Conservation (phyloP, 768 basidiomycete genomes). For the Strobilomyces echinocephalus region DNA sequence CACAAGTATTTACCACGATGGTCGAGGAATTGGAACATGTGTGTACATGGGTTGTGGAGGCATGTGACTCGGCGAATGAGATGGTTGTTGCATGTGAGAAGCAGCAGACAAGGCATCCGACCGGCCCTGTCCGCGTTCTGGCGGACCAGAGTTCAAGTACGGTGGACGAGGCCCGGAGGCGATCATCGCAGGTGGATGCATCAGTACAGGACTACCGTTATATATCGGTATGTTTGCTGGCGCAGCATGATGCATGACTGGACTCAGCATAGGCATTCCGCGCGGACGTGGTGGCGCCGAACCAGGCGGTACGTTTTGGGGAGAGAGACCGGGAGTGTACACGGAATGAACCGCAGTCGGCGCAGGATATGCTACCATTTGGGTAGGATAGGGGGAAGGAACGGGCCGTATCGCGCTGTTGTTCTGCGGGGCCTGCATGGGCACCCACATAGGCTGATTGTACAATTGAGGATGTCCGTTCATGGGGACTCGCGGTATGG, state of each 20-base stretch:
- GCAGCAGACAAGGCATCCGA: conserved; percentile 39
- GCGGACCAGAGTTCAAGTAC: conserved; percentile 44
- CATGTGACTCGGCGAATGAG: conserved; percentile 26
- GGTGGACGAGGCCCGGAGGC: conserved; percentile 29
- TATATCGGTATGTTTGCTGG: conserved; percentile 50
- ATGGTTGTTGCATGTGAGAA: conserved; percentile 38
- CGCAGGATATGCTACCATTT: conserved; percentile 61
- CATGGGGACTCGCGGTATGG: conserved; percentile 58
- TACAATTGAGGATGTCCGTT: conserved; percentile 62
- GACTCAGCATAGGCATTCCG: conserved; percentile 62
- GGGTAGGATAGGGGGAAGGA: conserved; percentile 59
- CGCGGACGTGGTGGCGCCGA: conserved; percentile 41
- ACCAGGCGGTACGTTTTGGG: conserved; percentile 35
- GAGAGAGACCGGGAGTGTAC: conserved; percentile 41
- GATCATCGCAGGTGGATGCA: conserved; percentile 48
- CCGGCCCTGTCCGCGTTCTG: conserved; percentile 47
- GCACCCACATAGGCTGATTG: conserved; percentile 63
- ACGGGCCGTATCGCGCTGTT: conserved; percentile 50
- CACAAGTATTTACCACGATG: conserved; percentile 27
- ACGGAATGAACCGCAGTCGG: conserved; percentile 44
- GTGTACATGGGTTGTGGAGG: conserved; percentile 28
- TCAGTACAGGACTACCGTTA: conserved; percentile 61
- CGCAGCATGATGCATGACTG: conserved; percentile 59
- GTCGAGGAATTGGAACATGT: conserved; percentile 28
- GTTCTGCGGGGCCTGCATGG: conserved; percentile 43